A percentile compares a stretch with the other conserved stretches of the same genome.
Conservation (phyloP, 805 yeast species). For the Starmerella geochares region DNA sequence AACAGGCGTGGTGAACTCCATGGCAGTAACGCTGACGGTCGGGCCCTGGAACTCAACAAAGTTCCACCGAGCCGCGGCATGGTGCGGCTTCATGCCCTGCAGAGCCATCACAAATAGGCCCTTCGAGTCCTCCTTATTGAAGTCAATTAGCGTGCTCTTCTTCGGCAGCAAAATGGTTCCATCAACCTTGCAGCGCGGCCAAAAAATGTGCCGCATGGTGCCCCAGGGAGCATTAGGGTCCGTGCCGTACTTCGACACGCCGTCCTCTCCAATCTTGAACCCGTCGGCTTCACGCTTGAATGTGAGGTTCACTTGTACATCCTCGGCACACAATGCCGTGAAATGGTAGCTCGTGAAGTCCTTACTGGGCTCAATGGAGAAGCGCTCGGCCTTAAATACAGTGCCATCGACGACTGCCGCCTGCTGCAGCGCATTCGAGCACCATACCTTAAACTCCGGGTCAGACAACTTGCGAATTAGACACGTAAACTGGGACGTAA, state of each 20-base stretch:
- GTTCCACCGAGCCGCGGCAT: slow-evolving; percentile 96
- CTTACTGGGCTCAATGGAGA: slow-evolving; percentile 51
- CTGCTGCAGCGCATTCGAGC: slow-evolving; percentile 78
- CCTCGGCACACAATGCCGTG: slow-evolving; percentile 55
- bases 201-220: slow-evolving; percentile 85
- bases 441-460: slow-evolving; percentile 59
- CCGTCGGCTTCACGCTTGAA: slow-evolving; percentile 55
- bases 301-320: slow-evolving; percentile 59
- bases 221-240: slow-evolving; percentile 89
- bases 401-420: slow-evolving; percentile 51
- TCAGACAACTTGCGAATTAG: slow-evolving; percentile 52
- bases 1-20: slow-evolving; percentile 93
- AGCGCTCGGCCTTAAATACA: slow-evolving; percentile 66
- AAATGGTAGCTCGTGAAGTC: slow-evolving; percentile 43
- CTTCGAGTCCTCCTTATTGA: slow-evolving; percentile 26
- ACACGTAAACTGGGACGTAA: slow-evolving; percentile 85
- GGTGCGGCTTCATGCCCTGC: slow-evolving; percentile 99
- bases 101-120: slow-evolving; percentile 91
- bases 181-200: slow-evolving; percentile 75
- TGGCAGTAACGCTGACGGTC: slow-evolving; percentile 61
- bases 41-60: slow-evolving; percentile 80
- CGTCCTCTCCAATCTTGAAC: slow-evolving; percentile 82
- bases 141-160: slow-evolving; percentile 30
- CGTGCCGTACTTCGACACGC: slow-evolving; percentile 77
- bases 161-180: slow-evolving; percentile 52